Conservation (phyloP, 2,329 filamentous ascomycete genomes). For the Bimuria novae-zelandiae region DNA sequence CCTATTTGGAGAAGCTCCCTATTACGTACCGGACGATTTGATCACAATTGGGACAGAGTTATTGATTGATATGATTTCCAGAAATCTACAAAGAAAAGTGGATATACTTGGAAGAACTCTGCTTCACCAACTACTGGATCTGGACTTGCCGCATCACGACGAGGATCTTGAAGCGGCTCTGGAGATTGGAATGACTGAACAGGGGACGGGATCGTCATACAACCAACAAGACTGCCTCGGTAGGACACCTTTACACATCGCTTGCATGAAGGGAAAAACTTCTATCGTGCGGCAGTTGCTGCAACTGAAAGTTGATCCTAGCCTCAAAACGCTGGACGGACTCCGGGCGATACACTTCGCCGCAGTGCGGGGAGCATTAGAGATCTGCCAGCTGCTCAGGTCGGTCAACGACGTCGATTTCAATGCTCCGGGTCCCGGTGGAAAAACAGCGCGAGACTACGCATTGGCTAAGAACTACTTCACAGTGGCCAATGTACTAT, state of each 20-base stretch:
- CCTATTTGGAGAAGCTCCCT: no score
- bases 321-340: neutral
- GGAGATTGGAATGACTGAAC: neutral
- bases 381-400: neutral
- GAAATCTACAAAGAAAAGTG: neutral
- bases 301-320: neutral
- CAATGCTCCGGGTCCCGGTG: neutral
- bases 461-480: neutral
- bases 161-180: neutral
- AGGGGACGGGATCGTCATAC: neutral
- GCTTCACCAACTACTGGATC: neutral
- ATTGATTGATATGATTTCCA: no score
- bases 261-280: neutral
- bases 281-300: neutral
- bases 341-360: neutral
- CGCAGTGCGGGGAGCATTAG: neutral
- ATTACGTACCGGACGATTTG: no score
- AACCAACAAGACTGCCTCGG: neutral
- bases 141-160: neutral
- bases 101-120: conserved; percentile 2
- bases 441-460: neutral
- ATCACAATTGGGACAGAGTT: no score
- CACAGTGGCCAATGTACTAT: neutral
- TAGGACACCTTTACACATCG: conserved; percentile 4
- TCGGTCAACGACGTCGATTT: neutral